A percentile compares a stretch with the other conserved stretches of the same genome.
These are phyloP conservation scores for Amesomyces nigricolor DNA, from an alignment of 2,329 filamentous ascomycete species.

Conservation along the genomic window DNA sequence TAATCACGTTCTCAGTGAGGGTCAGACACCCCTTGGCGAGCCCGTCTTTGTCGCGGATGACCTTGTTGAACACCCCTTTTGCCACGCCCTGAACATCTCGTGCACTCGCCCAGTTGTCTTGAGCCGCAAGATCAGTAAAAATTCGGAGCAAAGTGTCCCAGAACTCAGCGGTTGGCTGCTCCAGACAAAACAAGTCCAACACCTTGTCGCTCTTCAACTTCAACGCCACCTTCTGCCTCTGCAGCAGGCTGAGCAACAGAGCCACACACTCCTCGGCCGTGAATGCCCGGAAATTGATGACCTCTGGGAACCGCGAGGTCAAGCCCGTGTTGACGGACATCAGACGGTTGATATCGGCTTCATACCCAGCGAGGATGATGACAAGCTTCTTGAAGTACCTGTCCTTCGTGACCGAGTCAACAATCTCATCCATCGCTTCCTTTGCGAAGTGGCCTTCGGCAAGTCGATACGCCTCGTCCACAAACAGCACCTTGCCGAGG, in stretches of 20 bases:
- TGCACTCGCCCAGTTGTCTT: constrained; percentile 56
- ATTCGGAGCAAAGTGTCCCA: constrained; percentile 25
- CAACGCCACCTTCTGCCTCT: constrained; percentile 23
- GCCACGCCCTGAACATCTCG: constrained; percentile 54
- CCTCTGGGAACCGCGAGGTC: constrained; percentile 59
- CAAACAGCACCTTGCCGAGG: constrained; percentile 61
- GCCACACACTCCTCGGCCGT: constrained; percentile 38
- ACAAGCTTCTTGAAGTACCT: constrained; percentile 56
- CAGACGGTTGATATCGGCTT: constrained; percentile 58
- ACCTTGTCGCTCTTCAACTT: constrained; percentile 18
- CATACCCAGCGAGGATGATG: constrained; percentile 65
- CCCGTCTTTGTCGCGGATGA: constrained; percentile 30
- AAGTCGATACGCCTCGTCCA: constrained; percentile 68
- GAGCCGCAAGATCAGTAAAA: constrained; percentile 38
- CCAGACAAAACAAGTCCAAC: constrained; percentile 28
- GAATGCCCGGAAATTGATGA: constrained; percentile 50
- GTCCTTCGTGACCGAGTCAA: constrained; percentile 49
- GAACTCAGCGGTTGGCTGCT: constrained; percentile 15
- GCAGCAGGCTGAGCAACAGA: constrained; percentile 36
- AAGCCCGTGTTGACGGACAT: constrained; percentile 58
- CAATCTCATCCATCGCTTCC: constrained; percentile 50
- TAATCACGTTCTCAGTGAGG: constrained; percentile 14
- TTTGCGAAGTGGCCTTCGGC: constrained; percentile 51
- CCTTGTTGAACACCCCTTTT: constrained; percentile 42
- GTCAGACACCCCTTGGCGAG: constrained; percentile 14